These are phyloP conservation scores for Ananas comosus DNA, from an alignment of 176 grass and related monocot genomes.

Conservation along the genomic window DNA sequence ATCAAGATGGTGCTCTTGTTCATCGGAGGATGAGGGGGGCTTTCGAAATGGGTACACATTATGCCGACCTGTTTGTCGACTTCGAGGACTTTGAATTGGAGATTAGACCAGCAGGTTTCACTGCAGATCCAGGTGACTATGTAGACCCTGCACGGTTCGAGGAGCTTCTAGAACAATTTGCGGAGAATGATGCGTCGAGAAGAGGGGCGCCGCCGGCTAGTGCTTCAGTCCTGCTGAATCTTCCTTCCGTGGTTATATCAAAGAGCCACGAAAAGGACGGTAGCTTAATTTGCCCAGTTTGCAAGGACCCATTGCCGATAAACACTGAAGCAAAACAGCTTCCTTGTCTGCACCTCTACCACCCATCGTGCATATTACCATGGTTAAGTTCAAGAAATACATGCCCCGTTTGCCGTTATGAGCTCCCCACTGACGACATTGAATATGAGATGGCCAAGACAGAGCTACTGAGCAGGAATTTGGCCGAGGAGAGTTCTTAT, in stretches of 20 bases:
- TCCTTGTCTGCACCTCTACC: slow-evolving; percentile 75
- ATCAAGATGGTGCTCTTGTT: slow-evolving; percentile 31
- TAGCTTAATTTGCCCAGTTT: slow-evolving; percentile 62
- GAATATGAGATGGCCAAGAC: slow-evolving; percentile 60
- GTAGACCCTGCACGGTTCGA: slow-evolving; percentile 62
- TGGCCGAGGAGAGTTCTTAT: slow-evolving; percentile 18
- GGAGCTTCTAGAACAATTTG: slow-evolving; percentile 69
- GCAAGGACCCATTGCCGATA: slow-evolving; percentile 55
- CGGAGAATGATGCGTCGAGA: slow-evolving; percentile 42
- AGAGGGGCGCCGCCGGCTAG: slow-evolving; percentile 77
- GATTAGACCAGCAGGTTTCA: slow-evolving; percentile 24
- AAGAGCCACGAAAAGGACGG: slow-evolving; percentile 36
- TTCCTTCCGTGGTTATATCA: slow-evolving; percentile 57
- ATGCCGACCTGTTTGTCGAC: slow-evolving; percentile 18
- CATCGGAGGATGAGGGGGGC: slow-evolving; percentile 21
- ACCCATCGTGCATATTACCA: slow-evolving; percentile 66
- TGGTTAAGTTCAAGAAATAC: slow-evolving; percentile 80
- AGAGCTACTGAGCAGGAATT: slow-evolving; percentile 16
- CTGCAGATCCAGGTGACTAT: slow-evolving; percentile 62
- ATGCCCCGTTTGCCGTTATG: slow-evolving; percentile 80
- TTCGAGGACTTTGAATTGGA: slow-evolving; percentile 21
- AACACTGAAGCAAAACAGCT: slow-evolving; percentile 48
- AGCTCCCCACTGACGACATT: slow-evolving; percentile 62
- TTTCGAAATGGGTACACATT: slow-evolving; percentile 7
- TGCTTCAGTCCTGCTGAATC: slow-evolving; percentile 30